These are phyloP conservation scores for Omphalotus olearius DNA, from an alignment of 1,284 basidiomycete species.

Conservation along the genomic window DNA sequence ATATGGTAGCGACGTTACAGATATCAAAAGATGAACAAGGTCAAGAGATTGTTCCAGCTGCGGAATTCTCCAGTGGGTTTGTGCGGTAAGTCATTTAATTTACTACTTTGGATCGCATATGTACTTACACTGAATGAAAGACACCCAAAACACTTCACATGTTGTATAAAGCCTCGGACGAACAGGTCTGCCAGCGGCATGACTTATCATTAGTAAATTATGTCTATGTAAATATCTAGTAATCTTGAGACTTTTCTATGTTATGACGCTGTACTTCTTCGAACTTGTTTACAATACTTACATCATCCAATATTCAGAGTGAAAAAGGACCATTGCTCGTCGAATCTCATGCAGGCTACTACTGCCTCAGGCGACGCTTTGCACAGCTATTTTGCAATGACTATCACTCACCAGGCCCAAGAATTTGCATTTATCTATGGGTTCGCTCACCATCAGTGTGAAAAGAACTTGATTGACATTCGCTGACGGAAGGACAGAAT, in stretches of 20 bases:
- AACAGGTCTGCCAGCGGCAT: neutral
- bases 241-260: no score
- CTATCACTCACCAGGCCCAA: no score
- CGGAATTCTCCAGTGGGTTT: conserved; percentile 7
- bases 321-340: no score
- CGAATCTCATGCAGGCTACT: no score
- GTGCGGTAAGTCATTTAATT: conserved; percentile 5
- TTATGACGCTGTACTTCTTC: no score
- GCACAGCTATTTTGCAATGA: no score
- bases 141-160: conserved; percentile 4
- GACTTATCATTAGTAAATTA: neutral
- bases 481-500: neutral
- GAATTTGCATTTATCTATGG: no score
- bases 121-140: neutral
- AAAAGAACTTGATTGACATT: neutral
- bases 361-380: no score
- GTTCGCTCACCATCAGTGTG: no score
- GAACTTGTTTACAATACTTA: no score
- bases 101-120: neutral
- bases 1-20: conserved; percentile 8
- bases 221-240: no score
- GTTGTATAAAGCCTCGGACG: neutral
- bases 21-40: conserved; percentile 11
- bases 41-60: conserved; percentile 11
- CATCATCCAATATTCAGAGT: no score